Evolutionary conservation across 176 grass and related monocot genomes (phyloP).

Genomic region (Ensete ventricosum): DNA sequence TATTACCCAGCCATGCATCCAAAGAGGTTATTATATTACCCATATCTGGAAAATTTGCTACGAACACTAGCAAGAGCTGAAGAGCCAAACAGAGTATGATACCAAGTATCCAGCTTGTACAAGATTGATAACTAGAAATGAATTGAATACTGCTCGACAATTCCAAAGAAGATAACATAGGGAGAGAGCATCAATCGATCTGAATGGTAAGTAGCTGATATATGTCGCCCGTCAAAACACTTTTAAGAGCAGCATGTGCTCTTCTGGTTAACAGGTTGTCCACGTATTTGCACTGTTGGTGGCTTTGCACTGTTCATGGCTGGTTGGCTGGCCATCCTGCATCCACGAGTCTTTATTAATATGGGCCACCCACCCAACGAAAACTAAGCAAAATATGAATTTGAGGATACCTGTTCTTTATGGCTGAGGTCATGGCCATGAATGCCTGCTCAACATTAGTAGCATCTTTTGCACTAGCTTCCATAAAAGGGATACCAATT

Average conservation of each 20-base stretch:
- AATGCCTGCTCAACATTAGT: slow-evolving; percentile 59
- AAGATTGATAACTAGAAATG: not conserved
- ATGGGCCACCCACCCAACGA: not conserved
- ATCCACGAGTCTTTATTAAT: not conserved
- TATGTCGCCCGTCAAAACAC: not conserved
- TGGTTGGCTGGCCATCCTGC: slow-evolving; percentile 63
- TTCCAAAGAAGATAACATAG: not conserved
- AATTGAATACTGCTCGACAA: not conserved
- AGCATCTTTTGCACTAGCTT: slow-evolving; percentile 58
- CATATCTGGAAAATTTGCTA: not conserved
- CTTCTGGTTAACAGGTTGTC: slow-evolving; percentile 44
- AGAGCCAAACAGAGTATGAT: not conserved
- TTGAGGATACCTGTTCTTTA: slow-evolving; percentile 36
- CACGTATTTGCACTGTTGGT: slow-evolving; percentile 40
- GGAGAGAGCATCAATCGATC: not conserved
- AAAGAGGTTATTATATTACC: no score
- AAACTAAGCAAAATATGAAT: no score
- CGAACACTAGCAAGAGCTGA: not conserved
- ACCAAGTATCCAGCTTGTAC: not conserved
- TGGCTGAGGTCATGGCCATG: slow-evolving; percentile 51
- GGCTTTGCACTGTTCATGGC: slow-evolving; percentile 30
- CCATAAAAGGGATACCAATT: slow-evolving; percentile 62
- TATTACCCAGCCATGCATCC: no score
- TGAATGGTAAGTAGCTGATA: not conserved
- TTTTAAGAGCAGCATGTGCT: slow-evolving; percentile 42